These are phyloP conservation scores for Xylaria palmicola DNA, from an alignment of 495 filamentous ascomycete genomes.

Conservation along the genomic window DNA sequence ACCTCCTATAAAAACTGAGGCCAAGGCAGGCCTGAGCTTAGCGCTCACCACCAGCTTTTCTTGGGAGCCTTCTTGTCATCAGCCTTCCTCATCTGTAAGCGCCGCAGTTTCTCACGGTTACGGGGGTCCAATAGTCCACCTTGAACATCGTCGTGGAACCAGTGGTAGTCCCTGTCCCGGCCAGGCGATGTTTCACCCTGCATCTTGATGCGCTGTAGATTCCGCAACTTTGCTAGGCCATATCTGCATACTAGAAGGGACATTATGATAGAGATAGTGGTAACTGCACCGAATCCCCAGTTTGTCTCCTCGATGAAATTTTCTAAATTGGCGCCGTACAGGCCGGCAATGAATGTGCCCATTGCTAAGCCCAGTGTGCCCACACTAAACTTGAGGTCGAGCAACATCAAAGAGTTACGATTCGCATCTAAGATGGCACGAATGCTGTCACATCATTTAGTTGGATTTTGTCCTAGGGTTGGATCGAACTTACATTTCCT, in stretches of 20 bases:
- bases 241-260: slow-evolving; percentile 74
- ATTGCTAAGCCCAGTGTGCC: slow-evolving; percentile 88
- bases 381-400: slow-evolving; percentile 95
- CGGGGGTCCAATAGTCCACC: slow-evolving; percentile 42
- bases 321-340: slow-evolving; percentile 98
- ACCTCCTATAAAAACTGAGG: neutral
- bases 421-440: slow-evolving; percentile 98
- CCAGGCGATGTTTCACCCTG: slow-evolving; percentile 38
- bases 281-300: slow-evolving; percentile 78
- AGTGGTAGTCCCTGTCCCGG: slow-evolving; percentile 35
- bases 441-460: slow-evolving; percentile 53
- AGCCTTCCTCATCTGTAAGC: slow-evolving; percentile 46
- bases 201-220: slow-evolving; percentile 91
- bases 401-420: slow-evolving; percentile 96
- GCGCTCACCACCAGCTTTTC: slow-evolving; percentile 34
- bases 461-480: neutral
- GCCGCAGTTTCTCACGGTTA: slow-evolving; percentile 46
- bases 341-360: slow-evolving; percentile 91
- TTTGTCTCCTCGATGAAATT: slow-evolving; percentile 98
- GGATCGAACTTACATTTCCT: slow-evolving; percentile 77
- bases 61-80: slow-evolving; percentile 28
- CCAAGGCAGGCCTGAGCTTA: neutral
- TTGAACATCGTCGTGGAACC: slow-evolving; percentile 45
- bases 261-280: slow-evolving; percentile 65
- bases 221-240: slow-evolving; percentile 76